Evolutionary conservation across 2,329 filamentous ascomycete species (phyloP), one percentile per base, ranked within the genome.

Genomic region (Ceratocystis smalleyi): DNA sequence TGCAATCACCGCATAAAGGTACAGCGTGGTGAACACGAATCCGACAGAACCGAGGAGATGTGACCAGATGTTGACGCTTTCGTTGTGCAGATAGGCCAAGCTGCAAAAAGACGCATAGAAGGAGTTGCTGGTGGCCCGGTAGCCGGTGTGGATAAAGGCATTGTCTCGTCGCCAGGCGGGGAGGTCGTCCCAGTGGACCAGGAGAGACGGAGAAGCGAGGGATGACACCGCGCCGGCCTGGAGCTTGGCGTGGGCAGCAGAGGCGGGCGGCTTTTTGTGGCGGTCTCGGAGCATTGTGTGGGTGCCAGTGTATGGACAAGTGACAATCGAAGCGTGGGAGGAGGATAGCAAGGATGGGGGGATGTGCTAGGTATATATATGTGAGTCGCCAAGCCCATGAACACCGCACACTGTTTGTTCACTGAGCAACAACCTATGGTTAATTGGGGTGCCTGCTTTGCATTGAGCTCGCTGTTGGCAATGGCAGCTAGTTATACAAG

Each of bases 21-120:
- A 76, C 12, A 76, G 67, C 0, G 77, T 81, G 1, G 77, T 74
- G 5, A 77, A 70, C 2, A 82, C 71, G 65, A 87, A 84, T 43
- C 81, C 69, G 1, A 87, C 61, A 10, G 86, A 82, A 6, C 89
- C 90, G 49, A 89, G 70, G 8, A 85, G 78, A 68, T 84, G 82
- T 12, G 81, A 78, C 80, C 81, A 84, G 71, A 84, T 83, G 73
- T 84, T 84, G 73, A 84, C 81, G 47, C 75, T 79, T 72, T 84
- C 82, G 71, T 84, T 84, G 76, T 84, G 82, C 66, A 83, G 71
- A 72, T 78, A 78, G 69, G 76, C 75, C 55, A 84, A 74, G 61
- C 78, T 81, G 57, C 69, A 69, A 59, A 81, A 69, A 30, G 78
- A 79, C 66, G 72, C 70, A 59, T 67, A 61, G 72, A 81, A 80